phyloP scores from a whole-genome alignment of 805 yeast species.

The Zygosaccharomyces gambellarensis region DNA sequence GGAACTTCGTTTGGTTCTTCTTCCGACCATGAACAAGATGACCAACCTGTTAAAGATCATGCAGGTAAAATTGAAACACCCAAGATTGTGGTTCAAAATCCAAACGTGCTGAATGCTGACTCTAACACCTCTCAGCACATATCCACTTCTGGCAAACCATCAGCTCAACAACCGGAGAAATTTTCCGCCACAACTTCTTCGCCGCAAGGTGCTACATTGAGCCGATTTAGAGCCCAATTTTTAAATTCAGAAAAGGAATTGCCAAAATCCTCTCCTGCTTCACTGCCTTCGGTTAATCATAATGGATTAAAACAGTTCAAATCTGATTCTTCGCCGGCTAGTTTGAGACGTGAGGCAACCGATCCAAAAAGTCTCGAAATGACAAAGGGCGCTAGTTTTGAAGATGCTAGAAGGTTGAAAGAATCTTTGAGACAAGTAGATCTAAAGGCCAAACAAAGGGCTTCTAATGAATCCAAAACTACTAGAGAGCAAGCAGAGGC shows the following conservation, averaged over 20 bases:
- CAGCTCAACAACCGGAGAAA: background rate
- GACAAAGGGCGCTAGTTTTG: slow-evolving; percentile 6
- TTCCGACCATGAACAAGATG: background rate
- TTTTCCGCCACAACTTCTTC: background rate
- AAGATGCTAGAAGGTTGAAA: slow-evolving; percentile 7
- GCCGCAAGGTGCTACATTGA: background rate
- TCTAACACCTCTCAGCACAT: background rate
- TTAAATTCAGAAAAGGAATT: background rate
- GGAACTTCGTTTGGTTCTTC: slow-evolving; percentile 5
- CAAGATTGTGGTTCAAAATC: background rate
- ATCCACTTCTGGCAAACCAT: background rate
- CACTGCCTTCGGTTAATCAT: background rate
- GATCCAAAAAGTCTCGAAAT: background rate
- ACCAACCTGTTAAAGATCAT: background rate
- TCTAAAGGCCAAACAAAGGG: slow-evolving; percentile 10
- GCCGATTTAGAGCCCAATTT: background rate
- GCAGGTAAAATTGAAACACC: background rate
- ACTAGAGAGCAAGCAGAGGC: slow-evolving; percentile 11
- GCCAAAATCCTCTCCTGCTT: background rate
- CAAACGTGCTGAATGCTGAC: background rate
- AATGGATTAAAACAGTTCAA: background rate
- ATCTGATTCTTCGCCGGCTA: background rate
- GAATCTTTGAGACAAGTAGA: slow-evolving; percentile 14
- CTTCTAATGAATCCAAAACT: slow-evolving; percentile 14
- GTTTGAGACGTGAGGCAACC: background rate